A percentile compares a stretch with the other conserved stretches of the same genome.
phyloP scores from a whole-genome alignment of 768 basidiomycete genomes.

The Chlorophyllum brunneum region DNA sequence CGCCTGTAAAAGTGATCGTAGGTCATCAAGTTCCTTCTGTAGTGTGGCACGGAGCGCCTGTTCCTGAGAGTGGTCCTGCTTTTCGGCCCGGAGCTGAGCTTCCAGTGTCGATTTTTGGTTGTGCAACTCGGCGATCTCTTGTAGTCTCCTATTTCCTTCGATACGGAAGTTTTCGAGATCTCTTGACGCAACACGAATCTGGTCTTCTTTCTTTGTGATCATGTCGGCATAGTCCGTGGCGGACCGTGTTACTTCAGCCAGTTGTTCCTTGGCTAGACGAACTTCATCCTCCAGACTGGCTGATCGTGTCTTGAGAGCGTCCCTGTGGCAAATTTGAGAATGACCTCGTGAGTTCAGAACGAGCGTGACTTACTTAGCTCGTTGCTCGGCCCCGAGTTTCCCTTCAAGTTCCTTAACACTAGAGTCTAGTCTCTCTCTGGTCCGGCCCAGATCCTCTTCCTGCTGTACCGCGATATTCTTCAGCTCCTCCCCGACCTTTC shows the following conservation, averaged over 20 bases:
- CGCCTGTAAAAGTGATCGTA: constrained; percentile 78
- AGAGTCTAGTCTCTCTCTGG: constrained; percentile 72
- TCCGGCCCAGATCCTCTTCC: constrained; percentile 74
- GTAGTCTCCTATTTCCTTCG: constrained; percentile 50
- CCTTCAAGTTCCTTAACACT: constrained; percentile 64
- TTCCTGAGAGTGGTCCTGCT: constrained; percentile 44
- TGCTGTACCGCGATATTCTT: constrained; percentile 63
- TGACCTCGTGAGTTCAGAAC: not conserved
- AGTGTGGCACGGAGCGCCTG: constrained; percentile 53
- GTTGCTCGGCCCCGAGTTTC: constrained; percentile 58
- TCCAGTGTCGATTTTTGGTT: constrained; percentile 63
- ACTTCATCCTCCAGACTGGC: constrained; percentile 64
- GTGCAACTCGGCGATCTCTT: constrained; percentile 66
- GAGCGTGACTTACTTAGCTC: constrained; percentile 54
- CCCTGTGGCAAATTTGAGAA: constrained; percentile 37
- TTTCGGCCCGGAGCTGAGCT: constrained; percentile 58
- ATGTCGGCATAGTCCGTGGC: constrained; percentile 71
- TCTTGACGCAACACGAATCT: constrained; percentile 48
- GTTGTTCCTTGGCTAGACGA: constrained; percentile 70
- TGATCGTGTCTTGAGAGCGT: constrained; percentile 53
- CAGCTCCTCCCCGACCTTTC: constrained; percentile 65
- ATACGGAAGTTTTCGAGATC: constrained; percentile 52
- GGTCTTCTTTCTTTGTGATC: constrained; percentile 75
- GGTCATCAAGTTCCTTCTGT: constrained; percentile 80
- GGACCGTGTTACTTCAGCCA: constrained; percentile 73